Base-by-base conservation (phyloP, 331 rosid genomes). In the Quercus tomentella region DNA sequence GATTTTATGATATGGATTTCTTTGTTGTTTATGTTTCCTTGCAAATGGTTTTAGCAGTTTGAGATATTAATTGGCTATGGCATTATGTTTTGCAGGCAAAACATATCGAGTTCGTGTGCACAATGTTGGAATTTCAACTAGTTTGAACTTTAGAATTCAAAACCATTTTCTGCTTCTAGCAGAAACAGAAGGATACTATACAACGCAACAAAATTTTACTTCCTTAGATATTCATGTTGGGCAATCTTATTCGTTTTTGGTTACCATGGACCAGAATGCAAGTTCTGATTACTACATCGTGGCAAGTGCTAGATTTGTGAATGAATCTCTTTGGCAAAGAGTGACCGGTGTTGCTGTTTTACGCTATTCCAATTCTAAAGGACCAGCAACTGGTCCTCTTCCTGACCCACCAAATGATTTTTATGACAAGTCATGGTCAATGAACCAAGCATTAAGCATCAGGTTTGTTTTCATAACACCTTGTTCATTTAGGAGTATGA, bases 221-320 rank as follows among this genome's bases (percentile, higher is more conserved):
- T 74, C 83, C 75, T 84, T 95, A 54, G 99, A 95, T 82, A 91
- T 93, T 75, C 98, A 91, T 79, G 97, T 92, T 51, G 99, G 99
- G 66, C 99, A 95, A 78, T 95, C 99, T 21, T 91, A 90, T 82
- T 88, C 98, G 31, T 95, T 95, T 84, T 88, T 95, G 77, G 83
- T 95, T 74, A 82, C 93, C 57, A 89, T 85, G 80, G 97, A 93
- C 80, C 99, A 95, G 79, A 91, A 95, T 74, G 99, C 97, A 35
- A 92, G 97, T 80, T 80, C 90, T 41, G 99, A 95, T 82, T 95
- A 93, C 88, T 95, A 95, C 79, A 85, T 93, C 17, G 98, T 93
- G 56, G 99, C 99, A 37, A 95, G 98, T 84, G 91, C 99, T 14
- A 80, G 97, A 87, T 93, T 95, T 74, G 98, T 93, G 75, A 95